Percentiles rank a stretch among this genome's conserved stretches.
phyloP scores from a whole-genome alignment of 2,329 filamentous ascomycete genomes.

The Colletotrichum endophyticum region DNA sequence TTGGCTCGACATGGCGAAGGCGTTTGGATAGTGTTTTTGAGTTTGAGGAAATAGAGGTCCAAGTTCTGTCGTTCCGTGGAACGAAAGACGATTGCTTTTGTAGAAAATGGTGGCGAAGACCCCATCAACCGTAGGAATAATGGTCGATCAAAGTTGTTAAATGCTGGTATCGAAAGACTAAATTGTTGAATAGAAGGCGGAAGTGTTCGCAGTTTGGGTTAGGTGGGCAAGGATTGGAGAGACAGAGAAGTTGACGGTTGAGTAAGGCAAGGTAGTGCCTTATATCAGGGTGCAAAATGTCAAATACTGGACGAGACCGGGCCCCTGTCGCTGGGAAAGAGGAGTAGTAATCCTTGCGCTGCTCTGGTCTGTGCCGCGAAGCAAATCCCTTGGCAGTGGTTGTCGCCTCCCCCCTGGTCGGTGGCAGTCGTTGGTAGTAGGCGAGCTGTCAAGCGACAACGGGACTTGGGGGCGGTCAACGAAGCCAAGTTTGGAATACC shows the following conservation, averaged over 20 bases:
- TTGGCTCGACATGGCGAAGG: neutral
- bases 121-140: neutral
- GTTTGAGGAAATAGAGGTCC: neutral
- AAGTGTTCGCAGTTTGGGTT: neutral
- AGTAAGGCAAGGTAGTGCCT: neutral
- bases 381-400: conserved; percentile 6
- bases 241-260: neutral
- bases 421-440: conserved; percentile 8
- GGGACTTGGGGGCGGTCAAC: conserved; percentile 11
- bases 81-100: neutral
- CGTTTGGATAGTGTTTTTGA: neutral
- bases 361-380: conserved; percentile 17
- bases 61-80: neutral
- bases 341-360: conserved; percentile 8
- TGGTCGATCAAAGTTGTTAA: neutral
- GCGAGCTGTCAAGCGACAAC: conserved; percentile 11
- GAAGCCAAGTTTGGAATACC: conserved; percentile 4
- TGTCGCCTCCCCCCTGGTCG: neutral
- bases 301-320: neutral
- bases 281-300: conserved; percentile 9
- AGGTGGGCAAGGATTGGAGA: neutral
- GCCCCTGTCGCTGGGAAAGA: neutral
- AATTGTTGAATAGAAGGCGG: neutral
- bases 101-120: neutral
- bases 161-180: neutral